Percentiles rank a stretch among this genome's conserved stretches.
These are phyloP conservation scores for Avicennia marina DNA, from an alignment of 257 asterid genomes.

Conservation along the genomic window DNA sequence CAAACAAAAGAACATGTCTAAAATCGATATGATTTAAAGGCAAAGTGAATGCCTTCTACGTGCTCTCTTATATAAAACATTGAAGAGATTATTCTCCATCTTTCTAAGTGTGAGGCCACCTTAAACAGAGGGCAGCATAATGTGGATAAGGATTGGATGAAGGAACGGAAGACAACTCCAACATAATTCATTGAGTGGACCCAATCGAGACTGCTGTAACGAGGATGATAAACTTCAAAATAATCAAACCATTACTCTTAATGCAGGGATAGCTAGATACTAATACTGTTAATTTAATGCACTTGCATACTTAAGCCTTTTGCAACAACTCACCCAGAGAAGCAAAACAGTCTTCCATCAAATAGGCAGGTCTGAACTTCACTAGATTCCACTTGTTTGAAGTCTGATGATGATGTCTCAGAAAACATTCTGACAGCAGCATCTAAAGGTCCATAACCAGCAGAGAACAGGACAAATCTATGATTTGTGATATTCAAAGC, in stretches of 20 bases:
- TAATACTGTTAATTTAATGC: too few relatives aligned
- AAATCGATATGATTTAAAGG: not conserved
- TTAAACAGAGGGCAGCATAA: not conserved
- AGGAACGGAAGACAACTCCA: too few relatives aligned
- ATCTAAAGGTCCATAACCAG: constrained; percentile 81
- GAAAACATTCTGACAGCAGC: constrained; percentile 47
- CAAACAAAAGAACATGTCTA: too few relatives aligned
- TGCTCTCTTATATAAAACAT: not conserved
- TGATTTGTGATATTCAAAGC: constrained; percentile 46
- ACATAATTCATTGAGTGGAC: too few relatives aligned
- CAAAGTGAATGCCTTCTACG: not conserved
- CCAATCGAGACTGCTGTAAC: too few relatives aligned
- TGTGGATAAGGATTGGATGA: not conserved
- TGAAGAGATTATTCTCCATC: not conserved
- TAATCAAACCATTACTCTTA: too few relatives aligned
- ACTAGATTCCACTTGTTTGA: constrained; percentile 36
- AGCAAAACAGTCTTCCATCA: constrained; percentile 64
- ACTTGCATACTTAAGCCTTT: constrained; percentile 2
- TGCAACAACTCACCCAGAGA: constrained; percentile 62
- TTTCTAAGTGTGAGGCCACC: not conserved
- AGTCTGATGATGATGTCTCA: constrained; percentile 33
- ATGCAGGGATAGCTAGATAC: too few relatives aligned
- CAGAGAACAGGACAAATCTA: constrained; percentile 70
- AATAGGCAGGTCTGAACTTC: constrained; percentile 56
- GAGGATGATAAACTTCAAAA: too few relatives aligned